Percentiles rank a stretch among this genome's conserved stretches.
Conservation (phyloP, 768 basidiomycete species). For the Psilocybe azurescens region DNA sequence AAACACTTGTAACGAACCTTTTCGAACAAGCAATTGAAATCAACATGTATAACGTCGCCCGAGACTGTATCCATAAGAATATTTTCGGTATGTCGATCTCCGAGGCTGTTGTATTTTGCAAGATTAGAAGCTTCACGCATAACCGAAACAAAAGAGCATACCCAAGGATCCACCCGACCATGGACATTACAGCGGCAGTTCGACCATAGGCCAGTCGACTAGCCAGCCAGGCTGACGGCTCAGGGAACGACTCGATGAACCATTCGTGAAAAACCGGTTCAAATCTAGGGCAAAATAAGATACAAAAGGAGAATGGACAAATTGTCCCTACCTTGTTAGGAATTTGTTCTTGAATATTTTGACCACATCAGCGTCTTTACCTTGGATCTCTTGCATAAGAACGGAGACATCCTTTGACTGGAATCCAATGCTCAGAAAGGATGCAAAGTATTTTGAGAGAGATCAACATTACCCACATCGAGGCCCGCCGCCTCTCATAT, state of each 20-base stretch:
- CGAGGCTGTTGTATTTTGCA: slow-evolving; percentile 63
- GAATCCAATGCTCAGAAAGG: neutral
- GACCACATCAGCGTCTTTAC: slow-evolving; percentile 19
- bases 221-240: slow-evolving; percentile 93
- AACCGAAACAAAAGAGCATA: slow-evolving; percentile 37
- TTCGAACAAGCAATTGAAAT: slow-evolving; percentile 98
- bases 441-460: neutral
- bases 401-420: slow-evolving; percentile 37
- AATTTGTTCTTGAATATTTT: slow-evolving; percentile 57
- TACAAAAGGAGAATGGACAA: neutral
- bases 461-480: slow-evolving; percentile 43
- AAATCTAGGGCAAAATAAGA: slow-evolving; percentile 47
- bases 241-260: slow-evolving; percentile 97
- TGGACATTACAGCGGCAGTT: slow-evolving; percentile 96
- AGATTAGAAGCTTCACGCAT: neutral
- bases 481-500: slow-evolving; percentile 58
- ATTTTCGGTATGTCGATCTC: slow-evolving; percentile 96
- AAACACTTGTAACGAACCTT: slow-evolving; percentile 54
- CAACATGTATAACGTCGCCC: slow-evolving; percentile 94
- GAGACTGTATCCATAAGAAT: slow-evolving; percentile 88
- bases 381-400: slow-evolving; percentile 9
- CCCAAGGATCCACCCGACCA: slow-evolving; percentile 98
- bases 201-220: slow-evolving; percentile 87
- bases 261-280: slow-evolving; percentile 95
- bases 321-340: slow-evolving; percentile 54